Percentiles rank a stretch among this genome's conserved stretches.
Conservation (phyloP, 139 green algal genomes). For the Chlorella vulgaris region DNA sequence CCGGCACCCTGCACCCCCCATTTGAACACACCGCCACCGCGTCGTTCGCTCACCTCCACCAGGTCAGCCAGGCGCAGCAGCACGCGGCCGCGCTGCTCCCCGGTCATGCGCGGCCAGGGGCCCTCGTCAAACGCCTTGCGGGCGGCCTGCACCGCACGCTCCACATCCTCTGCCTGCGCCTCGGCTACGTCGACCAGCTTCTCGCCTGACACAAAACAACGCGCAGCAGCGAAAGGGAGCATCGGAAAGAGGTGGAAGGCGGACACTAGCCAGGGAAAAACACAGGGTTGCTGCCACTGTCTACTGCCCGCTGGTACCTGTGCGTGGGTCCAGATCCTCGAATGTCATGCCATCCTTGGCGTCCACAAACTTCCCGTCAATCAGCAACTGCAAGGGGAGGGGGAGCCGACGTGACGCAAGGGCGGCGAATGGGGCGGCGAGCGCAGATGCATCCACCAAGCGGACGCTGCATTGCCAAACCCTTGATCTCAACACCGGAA, state of each 20-base stretch:
- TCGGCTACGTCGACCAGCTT: conserved; percentile 50
- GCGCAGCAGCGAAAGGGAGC: background rate
- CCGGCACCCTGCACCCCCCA: background rate
- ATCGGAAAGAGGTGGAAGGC: background rate
- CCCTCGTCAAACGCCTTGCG: conserved; percentile 67
- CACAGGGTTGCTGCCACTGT: background rate
- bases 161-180: conserved; percentile 63
- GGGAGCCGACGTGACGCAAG: no score
- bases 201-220: background rate
- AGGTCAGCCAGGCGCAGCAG: conserved; percentile 54
- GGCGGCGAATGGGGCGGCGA: background rate
- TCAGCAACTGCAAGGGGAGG: background rate
- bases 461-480: background rate
- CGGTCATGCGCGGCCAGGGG: conserved; percentile 66
- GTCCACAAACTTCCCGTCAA: conserved; percentile 42
- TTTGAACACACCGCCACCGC: background rate
- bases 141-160: conserved; percentile 60
- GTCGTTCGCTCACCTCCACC: conserved; percentile 46
- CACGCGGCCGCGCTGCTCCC: conserved; percentile 54
- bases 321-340: conserved; percentile 60
- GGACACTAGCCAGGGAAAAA: background rate
- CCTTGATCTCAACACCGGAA: background rate
- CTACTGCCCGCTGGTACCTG: conserved; percentile 29
- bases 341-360: conserved; percentile 44
- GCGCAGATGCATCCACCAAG: background rate